A percentile compares a stretch with the other conserved stretches of the same genome.
phyloP scores from a whole-genome alignment of 1,284 basidiomycete species.

The Anthracocystis walkeri region DNA sequence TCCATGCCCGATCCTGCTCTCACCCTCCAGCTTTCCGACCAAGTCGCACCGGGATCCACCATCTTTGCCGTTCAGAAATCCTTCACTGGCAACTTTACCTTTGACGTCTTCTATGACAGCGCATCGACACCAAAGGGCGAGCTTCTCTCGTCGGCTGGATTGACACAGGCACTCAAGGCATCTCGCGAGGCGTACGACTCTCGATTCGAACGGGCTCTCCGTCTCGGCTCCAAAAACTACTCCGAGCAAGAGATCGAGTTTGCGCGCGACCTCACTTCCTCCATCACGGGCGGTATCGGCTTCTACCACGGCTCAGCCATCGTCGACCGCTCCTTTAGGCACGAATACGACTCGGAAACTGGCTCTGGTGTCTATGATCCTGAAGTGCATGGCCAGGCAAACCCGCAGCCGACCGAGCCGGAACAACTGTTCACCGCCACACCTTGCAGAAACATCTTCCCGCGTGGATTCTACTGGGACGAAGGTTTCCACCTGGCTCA shows the following conservation, averaged over 20 bases:
- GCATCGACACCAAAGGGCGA: slow-evolving; percentile 75
- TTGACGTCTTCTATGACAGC: slow-evolving; percentile 87
- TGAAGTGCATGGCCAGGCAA: slow-evolving; percentile 50
- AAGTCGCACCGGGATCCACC: slow-evolving; percentile 79
- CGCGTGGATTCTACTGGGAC: slow-evolving; percentile 97
- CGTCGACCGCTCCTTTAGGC: slow-evolving; percentile 83
- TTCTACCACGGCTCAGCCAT: slow-evolving; percentile 94
- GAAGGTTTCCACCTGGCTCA: slow-evolving; percentile 94
- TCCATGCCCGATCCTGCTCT: slow-evolving; percentile 81
- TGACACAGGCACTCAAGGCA: slow-evolving; percentile 77
- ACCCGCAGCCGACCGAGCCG: slow-evolving; percentile 73
- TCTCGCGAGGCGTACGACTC: slow-evolving; percentile 76
- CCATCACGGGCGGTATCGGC: slow-evolving; percentile 88
- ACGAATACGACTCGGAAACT: slow-evolving; percentile 80
- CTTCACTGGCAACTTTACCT: slow-evolving; percentile 83
- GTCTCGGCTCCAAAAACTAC: slow-evolving; percentile 72
- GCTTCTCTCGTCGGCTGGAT: slow-evolving; percentile 74
- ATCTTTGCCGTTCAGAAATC: slow-evolving; percentile 86
- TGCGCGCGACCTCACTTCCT: slow-evolving; percentile 87
- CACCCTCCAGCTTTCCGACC: slow-evolving; percentile 80
- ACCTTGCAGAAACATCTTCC: slow-evolving; percentile 93
- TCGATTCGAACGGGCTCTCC: slow-evolving; percentile 79
- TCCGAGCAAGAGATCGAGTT: slow-evolving; percentile 76
- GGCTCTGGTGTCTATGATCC: slow-evolving; percentile 53
- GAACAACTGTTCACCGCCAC: slow-evolving; percentile 85